Evolutionary conservation across 306 rosid genomes (phyloP).

Genomic region (Casuarina equisetifolia): DNA sequence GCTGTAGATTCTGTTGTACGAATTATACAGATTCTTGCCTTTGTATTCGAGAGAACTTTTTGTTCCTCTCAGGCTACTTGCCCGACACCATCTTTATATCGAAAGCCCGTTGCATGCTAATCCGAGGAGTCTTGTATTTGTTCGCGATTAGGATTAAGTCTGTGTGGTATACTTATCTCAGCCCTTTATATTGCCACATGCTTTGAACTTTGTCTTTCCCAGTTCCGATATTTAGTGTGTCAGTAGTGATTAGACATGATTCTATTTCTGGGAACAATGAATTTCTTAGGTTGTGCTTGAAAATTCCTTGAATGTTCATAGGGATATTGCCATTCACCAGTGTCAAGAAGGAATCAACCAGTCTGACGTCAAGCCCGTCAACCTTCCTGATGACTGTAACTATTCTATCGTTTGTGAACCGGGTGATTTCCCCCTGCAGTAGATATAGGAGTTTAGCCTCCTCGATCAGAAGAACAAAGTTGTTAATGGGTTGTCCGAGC

Average conservation of each 20-base stretch:
- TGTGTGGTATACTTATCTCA: not conserved
- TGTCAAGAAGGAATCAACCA: not conserved
- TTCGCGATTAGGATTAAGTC: not conserved
- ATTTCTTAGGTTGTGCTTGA: not conserved
- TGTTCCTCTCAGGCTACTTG: not conserved
- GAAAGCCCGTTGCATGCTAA: not conserved
- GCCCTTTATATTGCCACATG: not conserved
- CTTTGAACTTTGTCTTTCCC: not conserved
- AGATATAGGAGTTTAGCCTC: too few species aligned
- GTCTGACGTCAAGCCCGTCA: not conserved
- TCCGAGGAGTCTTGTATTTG: not conserved
- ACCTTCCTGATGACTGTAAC: too few species aligned
- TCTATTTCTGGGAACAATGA: not conserved
- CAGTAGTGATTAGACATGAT: not conserved
- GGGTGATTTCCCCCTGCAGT: too few species aligned
- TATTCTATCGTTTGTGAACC: too few species aligned
- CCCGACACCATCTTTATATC: conserved; percentile 1
- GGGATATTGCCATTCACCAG: not conserved
- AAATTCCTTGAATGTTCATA: not conserved
- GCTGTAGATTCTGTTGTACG: not conserved
- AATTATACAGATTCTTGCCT: not conserved
- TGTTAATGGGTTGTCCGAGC: not conserved
- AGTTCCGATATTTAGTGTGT: not conserved
- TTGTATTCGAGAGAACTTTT: not conserved
- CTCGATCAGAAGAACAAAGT: not conserved